These are phyloP conservation scores for Xanthoceras sorbifolium DNA, from an alignment of 345 rosid genomes.

Conservation along the genomic window DNA sequence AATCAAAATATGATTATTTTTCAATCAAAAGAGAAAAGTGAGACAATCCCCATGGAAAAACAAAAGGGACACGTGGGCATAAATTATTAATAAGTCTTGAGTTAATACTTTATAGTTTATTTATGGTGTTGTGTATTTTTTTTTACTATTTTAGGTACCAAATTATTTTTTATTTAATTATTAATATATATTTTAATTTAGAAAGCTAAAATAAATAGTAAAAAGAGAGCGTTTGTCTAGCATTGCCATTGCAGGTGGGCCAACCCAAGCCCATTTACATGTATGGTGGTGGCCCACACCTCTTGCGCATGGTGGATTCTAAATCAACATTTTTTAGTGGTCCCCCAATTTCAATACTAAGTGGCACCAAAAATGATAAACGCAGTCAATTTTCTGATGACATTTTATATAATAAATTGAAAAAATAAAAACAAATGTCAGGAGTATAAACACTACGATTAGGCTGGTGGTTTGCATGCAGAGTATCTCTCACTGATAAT, in stretches of 20 bases:
- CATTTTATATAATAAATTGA: no score
- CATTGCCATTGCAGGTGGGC: constrained; percentile 25
- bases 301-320: constrained; percentile 33
- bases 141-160: not conserved
- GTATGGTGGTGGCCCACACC: constrained; percentile 25
- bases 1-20: not conserved
- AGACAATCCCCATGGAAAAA: not conserved
- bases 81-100: not conserved
- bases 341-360: not conserved
- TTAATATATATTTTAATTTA: not conserved
- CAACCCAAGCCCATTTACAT: constrained; percentile 2
- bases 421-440: no score
- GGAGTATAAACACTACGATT: no score
- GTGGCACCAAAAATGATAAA: not conserved
- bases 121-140: no score
- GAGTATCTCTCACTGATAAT: no score
- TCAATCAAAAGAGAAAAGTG: not conserved
- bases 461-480: no score
- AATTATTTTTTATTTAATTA: not conserved
- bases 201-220: not conserved
- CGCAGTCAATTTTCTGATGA: not conserved
- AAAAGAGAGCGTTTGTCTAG: constrained; percentile 27
- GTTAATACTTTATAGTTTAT: constrained; percentile 5
- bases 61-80: constrained; percentile 4
- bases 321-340: constrained; percentile 26